These are phyloP conservation scores for Thymus quinquecostatus DNA, from an alignment of 257 asterid genomes.

Conservation along the genomic window DNA sequence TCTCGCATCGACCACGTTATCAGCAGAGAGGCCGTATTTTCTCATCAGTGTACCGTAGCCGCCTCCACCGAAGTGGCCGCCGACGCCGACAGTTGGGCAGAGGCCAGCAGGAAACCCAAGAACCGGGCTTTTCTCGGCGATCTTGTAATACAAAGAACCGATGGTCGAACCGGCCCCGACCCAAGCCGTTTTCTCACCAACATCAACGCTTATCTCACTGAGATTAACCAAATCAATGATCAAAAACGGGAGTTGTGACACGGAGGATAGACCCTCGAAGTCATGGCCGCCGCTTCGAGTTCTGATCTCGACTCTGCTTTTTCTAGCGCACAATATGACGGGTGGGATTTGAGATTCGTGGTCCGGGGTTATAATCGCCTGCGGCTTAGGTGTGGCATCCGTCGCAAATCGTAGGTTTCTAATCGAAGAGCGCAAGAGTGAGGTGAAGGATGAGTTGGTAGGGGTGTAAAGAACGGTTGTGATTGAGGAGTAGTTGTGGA, in stretches of 20 bases:
- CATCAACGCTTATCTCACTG: conserved; percentile 27
- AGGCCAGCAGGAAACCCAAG: neutral
- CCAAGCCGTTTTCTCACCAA: conserved; percentile 36
- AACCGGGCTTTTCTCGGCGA: neutral
- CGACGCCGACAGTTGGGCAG: neutral
- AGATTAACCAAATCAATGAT: conserved; percentile 42
- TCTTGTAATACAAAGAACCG: conserved; percentile 22
- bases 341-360: conserved; percentile 37
- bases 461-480: conserved; percentile 24
- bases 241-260: conserved; percentile 23
- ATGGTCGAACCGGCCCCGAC: conserved; percentile 34
- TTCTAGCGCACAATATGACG: conserved; percentile 30
- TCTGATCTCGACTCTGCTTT: conserved; percentile 27
- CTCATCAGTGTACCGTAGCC: neutral
- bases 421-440: conserved; percentile 19
- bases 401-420: conserved; percentile 30
- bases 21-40: neutral
- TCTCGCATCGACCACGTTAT: neutral
- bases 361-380: conserved; percentile 32
- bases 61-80: conserved; percentile 8
- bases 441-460: conserved; percentile 26
- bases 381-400: conserved; percentile 27
- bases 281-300: conserved; percentile 49
- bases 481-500: conserved; percentile 15
- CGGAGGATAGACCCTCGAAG: conserved; percentile 40